phyloP scores from a whole-genome alignment of 345 rosid species.

The Salix dunnii region DNA sequence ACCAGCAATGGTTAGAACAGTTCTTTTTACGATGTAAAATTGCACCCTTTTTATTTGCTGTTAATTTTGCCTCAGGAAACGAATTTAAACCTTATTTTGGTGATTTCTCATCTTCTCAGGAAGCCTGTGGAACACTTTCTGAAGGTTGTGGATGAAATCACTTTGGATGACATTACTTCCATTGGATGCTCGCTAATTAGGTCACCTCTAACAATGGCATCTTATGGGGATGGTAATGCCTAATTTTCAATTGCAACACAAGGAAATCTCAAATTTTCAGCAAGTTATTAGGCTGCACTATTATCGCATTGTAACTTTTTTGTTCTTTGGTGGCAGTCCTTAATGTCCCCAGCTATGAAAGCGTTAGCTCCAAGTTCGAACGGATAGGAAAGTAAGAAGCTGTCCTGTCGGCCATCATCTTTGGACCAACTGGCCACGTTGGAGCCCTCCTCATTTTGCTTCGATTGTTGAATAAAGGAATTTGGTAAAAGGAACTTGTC shows the following conservation, averaged over 20 bases:
- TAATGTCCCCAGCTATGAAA: slow-evolving; percentile 64
- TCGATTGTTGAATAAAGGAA: not conserved
- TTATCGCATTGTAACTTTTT: not conserved
- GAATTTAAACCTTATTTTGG: not conserved
- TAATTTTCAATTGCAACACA: too few species aligned
- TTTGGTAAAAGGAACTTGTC: not conserved
- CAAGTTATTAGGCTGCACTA: too few species aligned
- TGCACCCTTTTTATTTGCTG: not conserved
- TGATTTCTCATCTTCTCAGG: slow-evolving; percentile 35
- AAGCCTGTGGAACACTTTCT: slow-evolving; percentile 72
- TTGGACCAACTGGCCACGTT: not conserved
- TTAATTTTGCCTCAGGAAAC: not conserved
- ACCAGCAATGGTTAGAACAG: too few species aligned
- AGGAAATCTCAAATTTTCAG: not conserved
- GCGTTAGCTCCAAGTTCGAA: slow-evolving; percentile 52
- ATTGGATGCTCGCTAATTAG: slow-evolving; percentile 58
- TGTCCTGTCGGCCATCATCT: not conserved
- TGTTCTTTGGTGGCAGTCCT: slow-evolving; percentile 41
- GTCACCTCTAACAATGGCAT: slow-evolving; percentile 82
- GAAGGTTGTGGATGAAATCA: slow-evolving; percentile 58
- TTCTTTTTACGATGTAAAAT: not conserved
- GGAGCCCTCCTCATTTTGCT: not conserved
- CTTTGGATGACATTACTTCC: slow-evolving; percentile 47
- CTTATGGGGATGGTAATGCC: slow-evolving; percentile 75
- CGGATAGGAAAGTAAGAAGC: not conserved